These are phyloP conservation scores for Pythium folliculosum DNA, from an alignment of 352 stramenopile genomes.

Conservation along the genomic window DNA sequence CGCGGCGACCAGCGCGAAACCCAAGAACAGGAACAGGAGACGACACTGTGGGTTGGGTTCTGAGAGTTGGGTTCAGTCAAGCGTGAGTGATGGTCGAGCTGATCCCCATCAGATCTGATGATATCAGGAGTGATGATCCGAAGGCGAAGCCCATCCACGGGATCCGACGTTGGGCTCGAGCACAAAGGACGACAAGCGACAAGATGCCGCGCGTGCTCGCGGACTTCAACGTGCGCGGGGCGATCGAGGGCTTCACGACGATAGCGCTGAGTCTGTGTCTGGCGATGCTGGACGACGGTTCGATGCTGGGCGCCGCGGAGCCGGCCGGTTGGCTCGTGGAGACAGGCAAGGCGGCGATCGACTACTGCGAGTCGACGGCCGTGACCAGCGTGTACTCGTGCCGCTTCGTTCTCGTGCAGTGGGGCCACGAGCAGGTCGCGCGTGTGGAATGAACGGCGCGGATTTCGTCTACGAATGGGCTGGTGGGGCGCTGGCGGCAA, in stretches of 20 bases:
- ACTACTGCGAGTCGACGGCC: conserved; percentile 17
- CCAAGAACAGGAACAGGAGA: neutral
- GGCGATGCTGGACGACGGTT: conserved; percentile 11
- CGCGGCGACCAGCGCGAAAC: too few relatives aligned
- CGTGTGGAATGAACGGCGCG: conserved; percentile 1
- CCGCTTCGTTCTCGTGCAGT: conserved; percentile 13
- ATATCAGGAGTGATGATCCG: neutral
- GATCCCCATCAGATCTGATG: neutral
- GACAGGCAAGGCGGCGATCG: conserved; percentile 12
- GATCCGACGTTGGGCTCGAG: too few relatives aligned
- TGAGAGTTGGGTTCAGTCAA: conserved; percentile 5
- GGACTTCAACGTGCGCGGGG: neutral
- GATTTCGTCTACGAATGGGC: neutral
- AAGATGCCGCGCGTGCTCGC: conserved; percentile 9
- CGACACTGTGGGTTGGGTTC: too few relatives aligned
- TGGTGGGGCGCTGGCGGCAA: conserved; percentile 6
- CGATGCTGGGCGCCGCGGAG: conserved; percentile 5
- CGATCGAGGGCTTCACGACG: neutral
- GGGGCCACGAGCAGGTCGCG: neutral
- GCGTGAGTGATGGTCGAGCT: conserved; percentile 9
- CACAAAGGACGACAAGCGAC: too few relatives aligned
- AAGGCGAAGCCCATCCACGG: too few relatives aligned
- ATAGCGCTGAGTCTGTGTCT: neutral
- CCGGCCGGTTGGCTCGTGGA: conserved; percentile 12
- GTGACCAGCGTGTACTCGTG: conserved; percentile 15